Percentiles rank a stretch among this genome's conserved stretches.
Evolutionary conservation across 192 early-diverging fungal genomes (phyloP).

Genomic region (Entomortierella beljakovae): DNA sequence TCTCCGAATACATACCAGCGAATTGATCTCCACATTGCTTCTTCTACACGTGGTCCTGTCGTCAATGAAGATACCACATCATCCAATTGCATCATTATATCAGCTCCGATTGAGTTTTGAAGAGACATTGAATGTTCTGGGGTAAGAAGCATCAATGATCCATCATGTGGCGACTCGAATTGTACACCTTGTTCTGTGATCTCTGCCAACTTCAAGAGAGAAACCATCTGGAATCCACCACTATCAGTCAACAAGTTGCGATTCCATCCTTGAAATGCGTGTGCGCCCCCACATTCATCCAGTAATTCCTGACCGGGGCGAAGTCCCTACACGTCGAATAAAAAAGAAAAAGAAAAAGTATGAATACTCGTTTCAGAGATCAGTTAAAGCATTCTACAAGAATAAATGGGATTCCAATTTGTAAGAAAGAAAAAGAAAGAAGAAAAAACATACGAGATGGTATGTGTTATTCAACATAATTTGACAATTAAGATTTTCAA

Average conservation of each 20-base stretch:
- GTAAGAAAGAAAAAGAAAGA: no score
- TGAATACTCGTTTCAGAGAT: no score
- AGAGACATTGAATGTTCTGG: conserved; percentile 88
- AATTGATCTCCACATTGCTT: conserved; percentile 90
- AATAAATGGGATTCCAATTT: no score
- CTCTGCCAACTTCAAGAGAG: conserved; percentile 82
- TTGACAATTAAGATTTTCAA: conserved; percentile 80
- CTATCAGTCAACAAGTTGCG: conserved; percentile 85
- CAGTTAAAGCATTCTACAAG: no score
- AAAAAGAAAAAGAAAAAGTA: neutral
- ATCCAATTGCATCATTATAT: conserved; percentile 94
- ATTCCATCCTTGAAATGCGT: conserved; percentile 85
- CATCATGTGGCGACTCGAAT: conserved; percentile 88
- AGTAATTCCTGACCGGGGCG: conserved; percentile 80
- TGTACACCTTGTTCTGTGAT: conserved; percentile 90
- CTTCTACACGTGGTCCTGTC: conserved; percentile 84
- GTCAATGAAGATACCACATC: conserved; percentile 89
- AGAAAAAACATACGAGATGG: conserved; percentile 76
- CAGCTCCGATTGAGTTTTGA: conserved; percentile 89
- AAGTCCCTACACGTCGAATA: conserved; percentile 56
- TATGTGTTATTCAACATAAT: conserved; percentile 92
- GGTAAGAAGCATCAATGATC: conserved; percentile 83
- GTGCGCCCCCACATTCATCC: conserved; percentile 79
- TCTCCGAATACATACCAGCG: conserved; percentile 76
- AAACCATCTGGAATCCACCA: conserved; percentile 93